A percentile compares a stretch with the other conserved stretches of the same genome.
Conservation (phyloP, 108 stramenopile species). For the Chaetoceros muelleri region DNA sequence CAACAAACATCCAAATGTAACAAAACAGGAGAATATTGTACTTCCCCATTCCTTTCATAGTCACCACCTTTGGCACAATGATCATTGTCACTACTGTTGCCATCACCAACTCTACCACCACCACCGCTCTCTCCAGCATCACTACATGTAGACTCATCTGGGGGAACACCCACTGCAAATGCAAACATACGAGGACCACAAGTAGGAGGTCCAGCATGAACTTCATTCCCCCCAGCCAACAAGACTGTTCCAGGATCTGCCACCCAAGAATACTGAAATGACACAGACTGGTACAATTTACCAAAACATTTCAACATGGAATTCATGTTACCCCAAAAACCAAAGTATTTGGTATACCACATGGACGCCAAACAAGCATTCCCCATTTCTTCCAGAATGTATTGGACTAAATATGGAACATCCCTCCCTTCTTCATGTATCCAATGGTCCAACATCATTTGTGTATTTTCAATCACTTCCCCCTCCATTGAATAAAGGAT, state of each 20-base stretch:
- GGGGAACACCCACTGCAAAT: constrained; percentile 55
- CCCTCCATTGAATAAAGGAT: constrained; percentile 38
- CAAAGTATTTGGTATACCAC: constrained; percentile 27
- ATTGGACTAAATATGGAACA: constrained; percentile 11
- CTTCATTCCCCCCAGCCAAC: constrained; percentile 55
- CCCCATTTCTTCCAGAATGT: constrained; percentile 12
- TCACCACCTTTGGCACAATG: constrained; percentile 5
- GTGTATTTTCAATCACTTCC: constrained; percentile 14
- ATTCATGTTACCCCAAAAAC: constrained; percentile 29
- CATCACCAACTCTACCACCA: neutral
- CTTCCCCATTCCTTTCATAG: constrained; percentile 45
- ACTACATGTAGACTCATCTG: constrained; percentile 7
- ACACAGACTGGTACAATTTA: constrained; percentile 44
- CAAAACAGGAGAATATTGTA: constrained; percentile 55
- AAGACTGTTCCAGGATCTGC: constrained; percentile 39
- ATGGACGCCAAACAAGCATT: constrained; percentile 9
- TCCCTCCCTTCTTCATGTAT: neutral
- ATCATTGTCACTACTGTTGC: neutral
- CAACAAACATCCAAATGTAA: constrained; percentile 53
- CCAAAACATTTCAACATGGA: constrained; percentile 35
- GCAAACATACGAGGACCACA: constrained; percentile 50
- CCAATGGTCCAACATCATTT: constrained; percentile 19
- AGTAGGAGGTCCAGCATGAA: constrained; percentile 58
- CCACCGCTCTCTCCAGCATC: neutral
- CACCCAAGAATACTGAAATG: constrained; percentile 8